These are phyloP conservation scores for Tulasnella sp. DNA, from an alignment of 768 basidiomycete species.

Conservation along the genomic window DNA sequence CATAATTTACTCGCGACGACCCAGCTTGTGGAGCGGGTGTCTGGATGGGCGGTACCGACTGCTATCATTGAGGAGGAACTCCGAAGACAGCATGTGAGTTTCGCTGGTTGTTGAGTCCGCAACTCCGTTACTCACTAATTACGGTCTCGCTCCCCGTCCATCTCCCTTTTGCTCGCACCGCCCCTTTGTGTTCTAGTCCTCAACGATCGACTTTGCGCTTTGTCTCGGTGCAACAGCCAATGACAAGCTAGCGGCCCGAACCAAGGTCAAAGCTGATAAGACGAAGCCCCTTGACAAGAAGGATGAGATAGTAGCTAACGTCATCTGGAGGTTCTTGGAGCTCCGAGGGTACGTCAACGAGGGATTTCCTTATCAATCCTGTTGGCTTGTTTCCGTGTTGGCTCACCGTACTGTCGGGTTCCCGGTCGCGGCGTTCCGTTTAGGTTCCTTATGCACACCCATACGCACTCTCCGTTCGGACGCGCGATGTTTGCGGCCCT, in stretches of 20 bases:
- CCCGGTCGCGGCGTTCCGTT: neutral
- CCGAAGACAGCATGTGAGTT: slow-evolving; percentile 87
- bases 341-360: slow-evolving; percentile 65
- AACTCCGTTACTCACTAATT: neutral
- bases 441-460: slow-evolving; percentile 85
- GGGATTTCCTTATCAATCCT: slow-evolving; percentile 35
- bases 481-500: slow-evolving; percentile 86
- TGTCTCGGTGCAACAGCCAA: slow-evolving; percentile 86
- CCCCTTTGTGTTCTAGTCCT: slow-evolving; percentile 56
- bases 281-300: slow-evolving; percentile 75
- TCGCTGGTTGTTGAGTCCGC: neutral
- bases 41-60: slow-evolving; percentile 86
- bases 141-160: slow-evolving; percentile 32
- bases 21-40: slow-evolving; percentile 81
- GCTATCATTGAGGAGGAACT: slow-evolving; percentile 87
- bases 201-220: slow-evolving; percentile 93
- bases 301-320: slow-evolving; percentile 96
- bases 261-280: slow-evolving; percentile 58
- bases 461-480: slow-evolving; percentile 84
- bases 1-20: slow-evolving; percentile 77
- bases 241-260: slow-evolving; percentile 76
- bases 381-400: neutral
- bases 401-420: neutral
- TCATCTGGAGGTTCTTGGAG: slow-evolving; percentile 97
- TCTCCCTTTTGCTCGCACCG: slow-evolving; percentile 26